A percentile compares a stretch with the other conserved stretches of the same genome.
phyloP scores from a whole-genome alignment of 73 alveolate species.

The Tetrahymena thermophila region DNA sequence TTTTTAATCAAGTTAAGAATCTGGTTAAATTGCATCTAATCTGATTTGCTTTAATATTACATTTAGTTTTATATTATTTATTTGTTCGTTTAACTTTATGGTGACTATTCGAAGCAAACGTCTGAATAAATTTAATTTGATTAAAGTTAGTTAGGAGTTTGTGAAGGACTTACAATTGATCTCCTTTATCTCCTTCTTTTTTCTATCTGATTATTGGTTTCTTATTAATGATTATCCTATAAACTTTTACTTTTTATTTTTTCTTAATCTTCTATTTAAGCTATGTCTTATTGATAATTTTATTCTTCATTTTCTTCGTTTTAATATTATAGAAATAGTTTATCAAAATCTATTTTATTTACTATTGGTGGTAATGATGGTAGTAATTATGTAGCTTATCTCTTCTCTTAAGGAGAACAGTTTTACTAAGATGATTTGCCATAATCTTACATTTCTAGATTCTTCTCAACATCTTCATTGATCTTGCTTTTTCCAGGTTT shows the following conservation, averaged over 20 bases:
- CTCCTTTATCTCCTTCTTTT: background rate
- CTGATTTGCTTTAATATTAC: background rate
- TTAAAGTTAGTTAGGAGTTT: background rate
- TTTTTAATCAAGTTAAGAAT: background rate
- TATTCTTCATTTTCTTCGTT: background rate
- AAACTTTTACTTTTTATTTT: background rate
- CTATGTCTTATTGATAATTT: background rate
- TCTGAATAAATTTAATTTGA: background rate
- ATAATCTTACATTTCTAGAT: background rate
- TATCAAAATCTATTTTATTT: background rate
- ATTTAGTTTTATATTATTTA: background rate
- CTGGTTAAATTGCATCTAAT: background rate
- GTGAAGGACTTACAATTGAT: background rate
- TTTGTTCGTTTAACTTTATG: background rate
- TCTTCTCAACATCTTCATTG: too few species aligned
- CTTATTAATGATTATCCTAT: background rate
- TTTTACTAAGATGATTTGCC: background rate
- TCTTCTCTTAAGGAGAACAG: background rate
- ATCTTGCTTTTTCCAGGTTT: background rate
- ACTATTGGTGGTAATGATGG: background rate
- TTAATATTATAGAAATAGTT: background rate
- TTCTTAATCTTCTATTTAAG: background rate
- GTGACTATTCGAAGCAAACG: background rate
- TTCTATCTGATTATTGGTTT: background rate
- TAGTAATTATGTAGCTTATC: background rate